Evolutionary conservation across 176 grass and related monocot species (phyloP).

Genomic region (Aegilops speltoides): DNA sequence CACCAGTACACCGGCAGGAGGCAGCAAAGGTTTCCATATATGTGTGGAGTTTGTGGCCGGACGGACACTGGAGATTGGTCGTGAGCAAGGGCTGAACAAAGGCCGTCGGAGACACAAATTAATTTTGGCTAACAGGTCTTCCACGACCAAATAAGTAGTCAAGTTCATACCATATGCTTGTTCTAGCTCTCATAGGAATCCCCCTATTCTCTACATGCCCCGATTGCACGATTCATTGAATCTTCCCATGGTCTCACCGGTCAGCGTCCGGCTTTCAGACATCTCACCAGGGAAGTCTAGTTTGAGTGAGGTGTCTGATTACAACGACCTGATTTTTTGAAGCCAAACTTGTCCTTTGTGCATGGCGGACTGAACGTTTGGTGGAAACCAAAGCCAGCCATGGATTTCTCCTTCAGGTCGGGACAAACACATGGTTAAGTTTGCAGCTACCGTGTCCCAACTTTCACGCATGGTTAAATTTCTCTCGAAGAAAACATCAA

Average conservation of each 20-base stretch:
- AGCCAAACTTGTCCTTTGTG: constrained; percentile 6
- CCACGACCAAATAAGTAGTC: background rate
- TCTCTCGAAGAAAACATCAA: too few relatives aligned
- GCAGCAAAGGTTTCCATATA: too few relatives aligned
- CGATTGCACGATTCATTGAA: background rate
- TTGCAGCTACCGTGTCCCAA: background rate
- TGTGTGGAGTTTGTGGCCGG: background rate
- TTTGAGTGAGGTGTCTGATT: constrained; percentile 28
- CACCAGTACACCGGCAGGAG: background rate
- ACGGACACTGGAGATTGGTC: background rate
- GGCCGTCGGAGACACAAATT: too few relatives aligned
- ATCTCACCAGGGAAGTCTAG: background rate
- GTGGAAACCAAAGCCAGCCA: background rate
- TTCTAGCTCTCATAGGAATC: background rate
- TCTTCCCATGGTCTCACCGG: background rate
- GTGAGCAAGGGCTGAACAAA: too few relatives aligned
- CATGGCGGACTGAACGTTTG: background rate
- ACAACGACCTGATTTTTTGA: background rate
- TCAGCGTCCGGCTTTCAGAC: background rate
- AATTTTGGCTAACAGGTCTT: too few relatives aligned
- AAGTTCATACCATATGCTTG: background rate
- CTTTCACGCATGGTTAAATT: too few relatives aligned
- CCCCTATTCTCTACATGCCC: background rate
- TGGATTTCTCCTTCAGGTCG: background rate
- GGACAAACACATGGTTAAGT: background rate